phyloP scores from a whole-genome alignment of 164 flowering plant genomes.

The Liquidambar formosana region DNA sequence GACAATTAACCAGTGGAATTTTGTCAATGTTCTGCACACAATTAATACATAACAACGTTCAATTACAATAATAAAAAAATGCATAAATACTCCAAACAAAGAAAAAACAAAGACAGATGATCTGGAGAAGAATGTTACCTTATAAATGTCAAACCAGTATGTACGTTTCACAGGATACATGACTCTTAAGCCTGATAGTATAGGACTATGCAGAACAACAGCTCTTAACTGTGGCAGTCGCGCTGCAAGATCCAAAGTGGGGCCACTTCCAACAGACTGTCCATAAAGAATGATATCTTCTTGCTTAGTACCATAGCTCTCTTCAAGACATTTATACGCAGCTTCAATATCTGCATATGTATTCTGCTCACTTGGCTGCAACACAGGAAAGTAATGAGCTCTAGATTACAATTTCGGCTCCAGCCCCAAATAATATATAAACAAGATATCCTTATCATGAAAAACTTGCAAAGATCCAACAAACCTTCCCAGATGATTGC shows the following conservation, averaged over 20 bases:
- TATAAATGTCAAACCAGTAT: slow-evolving; percentile 95
- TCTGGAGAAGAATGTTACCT: slow-evolving; percentile 41
- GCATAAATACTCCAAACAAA: too few relatives aligned
- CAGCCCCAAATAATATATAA: neutral
- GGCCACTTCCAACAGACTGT: slow-evolving; percentile 96
- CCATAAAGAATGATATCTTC: slow-evolving; percentile 88
- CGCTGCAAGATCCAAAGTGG: slow-evolving; percentile 81
- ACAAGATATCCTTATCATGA: neutral
- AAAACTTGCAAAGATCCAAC: slow-evolving; percentile 8
- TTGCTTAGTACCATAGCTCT: slow-evolving; percentile 79
- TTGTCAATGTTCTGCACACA: slow-evolving; percentile 86
- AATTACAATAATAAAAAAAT: slow-evolving; percentile 1
- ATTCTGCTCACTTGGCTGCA: slow-evolving; percentile 89
- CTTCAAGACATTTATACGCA: slow-evolving; percentile 85
- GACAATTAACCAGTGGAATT: slow-evolving; percentile 74
- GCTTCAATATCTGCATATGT: slow-evolving; percentile 96
- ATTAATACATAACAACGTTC: slow-evolving; percentile 14
- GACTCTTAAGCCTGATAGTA: slow-evolving; percentile 90
- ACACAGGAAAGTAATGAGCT: slow-evolving; percentile 16
- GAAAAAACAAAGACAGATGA: neutral
- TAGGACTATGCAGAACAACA: slow-evolving; percentile 86
- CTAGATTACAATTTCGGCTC: slow-evolving; percentile 6
- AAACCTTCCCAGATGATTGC: slow-evolving; percentile 86
- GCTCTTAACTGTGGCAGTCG: slow-evolving; percentile 77
- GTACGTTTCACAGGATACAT: slow-evolving; percentile 94